phyloP scores from a whole-genome alignment of 116 monocot species.

The Cymodocea nodosa region DNA sequence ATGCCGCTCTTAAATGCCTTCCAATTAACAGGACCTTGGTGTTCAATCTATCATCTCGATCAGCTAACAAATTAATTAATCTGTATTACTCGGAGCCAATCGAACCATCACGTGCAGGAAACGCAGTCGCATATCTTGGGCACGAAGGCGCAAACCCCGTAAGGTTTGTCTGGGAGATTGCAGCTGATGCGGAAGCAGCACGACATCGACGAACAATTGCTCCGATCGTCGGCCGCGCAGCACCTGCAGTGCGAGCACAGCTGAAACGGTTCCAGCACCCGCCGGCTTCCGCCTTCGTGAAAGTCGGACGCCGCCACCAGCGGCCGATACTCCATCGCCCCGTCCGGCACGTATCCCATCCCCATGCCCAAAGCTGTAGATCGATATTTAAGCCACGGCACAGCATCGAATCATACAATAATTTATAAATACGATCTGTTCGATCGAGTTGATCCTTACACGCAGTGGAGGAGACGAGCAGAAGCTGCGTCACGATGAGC shows the following conservation, averaged over 20 bases:
- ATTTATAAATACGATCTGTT: too few species aligned
- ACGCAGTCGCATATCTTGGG: constrained; percentile 40
- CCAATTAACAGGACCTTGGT: too few species aligned
- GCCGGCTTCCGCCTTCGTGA: neutral
- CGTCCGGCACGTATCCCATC: constrained; percentile 4
- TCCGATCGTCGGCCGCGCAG: constrained; percentile 30
- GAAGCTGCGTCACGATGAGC: too few species aligned
- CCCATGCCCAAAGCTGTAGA: neutral
- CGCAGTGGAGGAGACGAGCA: too few species aligned
- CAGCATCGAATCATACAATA: too few species aligned
- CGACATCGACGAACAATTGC: constrained; percentile 36
- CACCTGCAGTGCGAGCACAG: constrained; percentile 47
- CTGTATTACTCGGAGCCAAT: too few species aligned
- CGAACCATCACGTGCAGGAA: constrained; percentile 17
- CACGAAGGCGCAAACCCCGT: constrained; percentile 55
- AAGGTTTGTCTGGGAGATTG: constrained; percentile 62
- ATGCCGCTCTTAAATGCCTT: too few species aligned
- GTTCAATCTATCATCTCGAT: too few species aligned
- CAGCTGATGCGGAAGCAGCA: constrained; percentile 73
- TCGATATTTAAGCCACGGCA: neutral
- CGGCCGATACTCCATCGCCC: neutral
- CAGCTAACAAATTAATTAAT: too few species aligned
- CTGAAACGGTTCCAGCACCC: constrained; percentile 27
- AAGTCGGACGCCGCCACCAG: neutral
- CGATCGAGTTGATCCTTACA: too few species aligned